Base-by-base conservation (phyloP, 2,329 filamentous ascomycete species). In the Nemania diffusa region DNA sequence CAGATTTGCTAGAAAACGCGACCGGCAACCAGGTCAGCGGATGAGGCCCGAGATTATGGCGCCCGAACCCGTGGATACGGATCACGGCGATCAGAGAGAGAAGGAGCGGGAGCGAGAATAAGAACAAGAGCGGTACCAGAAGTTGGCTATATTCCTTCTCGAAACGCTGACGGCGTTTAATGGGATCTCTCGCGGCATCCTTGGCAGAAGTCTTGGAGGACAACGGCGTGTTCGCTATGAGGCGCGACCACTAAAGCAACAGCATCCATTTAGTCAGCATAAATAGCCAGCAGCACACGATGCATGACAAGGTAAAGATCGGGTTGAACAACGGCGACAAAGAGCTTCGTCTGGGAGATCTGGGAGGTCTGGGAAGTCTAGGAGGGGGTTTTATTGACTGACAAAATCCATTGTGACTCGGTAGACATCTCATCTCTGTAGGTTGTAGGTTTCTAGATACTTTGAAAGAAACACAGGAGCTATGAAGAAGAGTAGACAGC, bases 121-220 rank as follows among this genome's bases (percentile, higher is more conserved):
- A 44, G 44, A 22, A 32, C 17, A 63, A 32, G 32, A 26, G 46
- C 37, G 83, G 78, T 78, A 90, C 88, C 78, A 91, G 77, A 69
- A 91, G 80, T 74, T 87, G 85, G 70, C 83, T 84, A 75, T 90
- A 91, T 78, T 90, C 88, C 78, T 88, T 88, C 77, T 90, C 88
- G 77, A 90, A 91, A 64, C 88, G 87, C 77, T 89, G 86, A 68
- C 90, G 83, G 68, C 88, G 87, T 75, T 87, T 86, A 66, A 87
- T 83, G 52, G 88, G 88, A 77, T 91, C 88, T 75, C 86, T 88
- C 66, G 86, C 85, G 69, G 85, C 84, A 75, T 89, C 87, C 78
- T 85, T 88, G 73, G 84, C 84, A 73, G 86, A 83, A 76, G 78
- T 81, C 72, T 83, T 83, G 75, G 85, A 86, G 73, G 85, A 86